These are phyloP conservation scores for Galerina sulciceps DNA, from an alignment of 768 basidiomycete species.

Conservation along the genomic window DNA sequence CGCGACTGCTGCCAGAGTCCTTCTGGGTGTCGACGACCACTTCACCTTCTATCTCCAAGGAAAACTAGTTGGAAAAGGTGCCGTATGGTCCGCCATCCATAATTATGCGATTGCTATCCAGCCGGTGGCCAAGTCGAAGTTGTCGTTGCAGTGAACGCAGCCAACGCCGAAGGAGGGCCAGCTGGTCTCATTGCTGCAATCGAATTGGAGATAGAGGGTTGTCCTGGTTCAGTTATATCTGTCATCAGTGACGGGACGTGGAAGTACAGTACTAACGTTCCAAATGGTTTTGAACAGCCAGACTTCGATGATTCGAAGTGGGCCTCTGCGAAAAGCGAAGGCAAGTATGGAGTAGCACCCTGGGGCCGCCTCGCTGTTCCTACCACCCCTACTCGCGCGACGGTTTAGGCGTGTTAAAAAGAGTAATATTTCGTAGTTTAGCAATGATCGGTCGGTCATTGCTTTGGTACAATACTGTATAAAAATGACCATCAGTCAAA, in stretches of 20 bases:
- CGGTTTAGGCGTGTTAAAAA: no score
- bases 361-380: background rate
- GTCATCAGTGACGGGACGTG: background rate
- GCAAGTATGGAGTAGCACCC: background rate
- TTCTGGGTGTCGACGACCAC: conserved; percentile 1
- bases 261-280: background rate
- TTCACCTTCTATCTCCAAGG: background rate
- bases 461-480: no score
- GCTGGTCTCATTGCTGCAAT: background rate
- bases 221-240: background rate
- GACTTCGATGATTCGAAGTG: background rate
- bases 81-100: background rate
- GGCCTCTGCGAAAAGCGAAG: background rate
- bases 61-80: background rate
- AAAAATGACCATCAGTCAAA: no score
- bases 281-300: background rate
- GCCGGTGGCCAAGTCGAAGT: background rate
- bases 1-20: background rate
- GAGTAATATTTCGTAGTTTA: no score
- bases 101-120: background rate
- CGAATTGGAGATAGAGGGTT: background rate
- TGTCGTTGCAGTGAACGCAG: background rate
- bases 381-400: no score
- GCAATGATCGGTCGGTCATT: no score
- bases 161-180: background rate